Percentiles rank a stretch among this genome's conserved stretches.
phyloP scores from a whole-genome alignment of 257 asterid genomes.

The Hygrophila difformis region DNA sequence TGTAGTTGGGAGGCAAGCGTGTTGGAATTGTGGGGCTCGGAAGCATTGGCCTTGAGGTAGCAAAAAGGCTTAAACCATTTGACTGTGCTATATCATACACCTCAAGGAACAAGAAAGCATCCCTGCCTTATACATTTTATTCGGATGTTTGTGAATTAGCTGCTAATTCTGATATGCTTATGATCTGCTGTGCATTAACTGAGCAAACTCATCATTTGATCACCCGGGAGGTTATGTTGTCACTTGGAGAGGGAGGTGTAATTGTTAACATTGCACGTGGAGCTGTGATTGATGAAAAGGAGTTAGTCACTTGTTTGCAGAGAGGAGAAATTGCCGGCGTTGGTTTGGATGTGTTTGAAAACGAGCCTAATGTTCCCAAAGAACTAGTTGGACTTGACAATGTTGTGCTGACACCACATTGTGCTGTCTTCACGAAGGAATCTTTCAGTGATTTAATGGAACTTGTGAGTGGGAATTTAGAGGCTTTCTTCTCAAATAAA shows the following conservation, averaged over 20 bases:
- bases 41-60: constrained; percentile 66
- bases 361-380: constrained; percentile 41
- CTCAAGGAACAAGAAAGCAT: constrained; percentile 45
- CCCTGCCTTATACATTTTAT: constrained; percentile 28
- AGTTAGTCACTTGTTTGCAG: constrained; percentile 38
- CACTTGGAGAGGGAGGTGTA: constrained; percentile 53
- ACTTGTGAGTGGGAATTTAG: constrained; percentile 36
- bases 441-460: constrained; percentile 24
- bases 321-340: constrained; percentile 46
- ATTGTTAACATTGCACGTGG: constrained; percentile 69
- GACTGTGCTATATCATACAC: constrained; percentile 46
- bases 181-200: constrained; percentile 50
- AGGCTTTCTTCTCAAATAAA: constrained; percentile 47
- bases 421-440: constrained; percentile 37
- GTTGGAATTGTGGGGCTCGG: constrained; percentile 87
- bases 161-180: constrained; percentile 33
- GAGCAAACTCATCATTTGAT: constrained; percentile 62
- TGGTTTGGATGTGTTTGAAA: constrained; percentile 60
- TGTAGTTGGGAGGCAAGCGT: constrained; percentile 54
- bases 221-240: constrained; percentile 42
- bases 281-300: constrained; percentile 44
- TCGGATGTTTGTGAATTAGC: constrained; percentile 37
- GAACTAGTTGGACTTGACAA: constrained; percentile 44
- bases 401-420: constrained; percentile 54
- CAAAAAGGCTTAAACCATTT: constrained; percentile 65